Conservation (phyloP, 192 early-diverging fungal genomes). For the Backusella mclennaniae region DNA sequence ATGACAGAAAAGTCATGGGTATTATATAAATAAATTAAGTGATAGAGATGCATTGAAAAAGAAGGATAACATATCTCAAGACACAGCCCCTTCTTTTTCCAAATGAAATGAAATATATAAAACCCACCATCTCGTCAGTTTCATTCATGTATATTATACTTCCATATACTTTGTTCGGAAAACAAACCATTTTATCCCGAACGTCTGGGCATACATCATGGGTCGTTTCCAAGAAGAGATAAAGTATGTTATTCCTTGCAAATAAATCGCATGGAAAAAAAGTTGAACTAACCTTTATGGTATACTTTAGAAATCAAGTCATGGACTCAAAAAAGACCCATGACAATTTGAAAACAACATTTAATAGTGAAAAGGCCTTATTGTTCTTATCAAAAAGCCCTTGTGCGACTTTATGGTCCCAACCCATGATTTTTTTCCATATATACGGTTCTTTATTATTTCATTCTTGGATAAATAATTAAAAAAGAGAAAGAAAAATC, state of each 20-base stretch:
- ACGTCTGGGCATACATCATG: not conserved
- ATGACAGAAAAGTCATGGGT: constrained; percentile 2
- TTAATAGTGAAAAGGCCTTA: not conserved
- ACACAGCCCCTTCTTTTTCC: not conserved
- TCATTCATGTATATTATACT: not conserved
- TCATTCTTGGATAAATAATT: not conserved
- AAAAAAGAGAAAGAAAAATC: not conserved
- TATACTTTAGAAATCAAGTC: not conserved
- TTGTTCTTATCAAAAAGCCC: not conserved
- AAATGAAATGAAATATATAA: not conserved
- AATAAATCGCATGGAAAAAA: not conserved
- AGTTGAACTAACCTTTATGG: not conserved
- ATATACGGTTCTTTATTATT: not conserved
- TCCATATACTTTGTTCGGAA: not conserved
- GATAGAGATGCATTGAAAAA: not conserved
- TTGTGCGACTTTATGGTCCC: not conserved
- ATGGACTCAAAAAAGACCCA: too few species aligned
- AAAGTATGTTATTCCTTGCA: not conserved
- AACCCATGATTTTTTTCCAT: not conserved
- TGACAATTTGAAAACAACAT: not conserved
- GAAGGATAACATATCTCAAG: not conserved
- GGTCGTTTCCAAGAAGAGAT: not conserved
- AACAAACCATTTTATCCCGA: not conserved
- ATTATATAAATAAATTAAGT: not conserved
- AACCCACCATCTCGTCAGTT: not conserved